A percentile compares a stretch with the other conserved stretches of the same genome.
These are phyloP conservation scores for Solanum ossicruentum DNA, from an alignment of 257 asterid genomes.

Conservation along the genomic window DNA sequence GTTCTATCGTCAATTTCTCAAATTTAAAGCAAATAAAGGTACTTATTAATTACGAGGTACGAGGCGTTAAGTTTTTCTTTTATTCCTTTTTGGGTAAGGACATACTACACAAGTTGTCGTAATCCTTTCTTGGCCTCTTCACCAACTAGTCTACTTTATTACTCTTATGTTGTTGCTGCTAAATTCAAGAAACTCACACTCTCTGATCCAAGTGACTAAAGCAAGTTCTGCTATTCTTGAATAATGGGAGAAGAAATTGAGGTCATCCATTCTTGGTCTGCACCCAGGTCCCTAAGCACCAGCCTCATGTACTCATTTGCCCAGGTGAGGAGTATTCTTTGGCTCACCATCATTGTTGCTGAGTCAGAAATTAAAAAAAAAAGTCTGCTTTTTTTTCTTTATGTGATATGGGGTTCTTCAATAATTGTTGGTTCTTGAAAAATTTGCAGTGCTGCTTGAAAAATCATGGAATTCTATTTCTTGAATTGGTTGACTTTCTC, in stretches of 20 bases:
- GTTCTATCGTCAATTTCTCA: background rate
- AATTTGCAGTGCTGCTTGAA: background rate
- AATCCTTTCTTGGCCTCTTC: background rate
- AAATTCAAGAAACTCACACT: background rate
- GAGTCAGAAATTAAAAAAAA: background rate
- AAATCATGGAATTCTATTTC: background rate
- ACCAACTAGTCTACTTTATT: background rate
- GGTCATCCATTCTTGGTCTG: slow-evolving; percentile 39
- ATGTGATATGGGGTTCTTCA: background rate
- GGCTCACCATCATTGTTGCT: background rate
- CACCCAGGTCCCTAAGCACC: slow-evolving; percentile 35
- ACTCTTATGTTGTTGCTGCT: background rate
- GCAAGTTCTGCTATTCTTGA: background rate
- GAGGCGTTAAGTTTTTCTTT: background rate
- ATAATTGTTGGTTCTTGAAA: background rate
- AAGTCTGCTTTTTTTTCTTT: background rate
- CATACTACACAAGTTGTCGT: background rate
- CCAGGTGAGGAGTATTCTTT: slow-evolving; percentile 11
- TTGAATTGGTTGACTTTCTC: background rate
- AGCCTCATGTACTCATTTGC: slow-evolving; percentile 40
- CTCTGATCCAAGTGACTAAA: background rate
- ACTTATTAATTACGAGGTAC: background rate
- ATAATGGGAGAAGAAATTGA: slow-evolving; percentile 24
- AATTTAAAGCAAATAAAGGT: background rate
- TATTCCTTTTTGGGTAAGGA: background rate